A percentile compares a stretch with the other conserved stretches of the same genome.
Evolutionary conservation across 2,329 filamentous ascomycete species (phyloP).

Genomic region (Diaporthe amygdali): DNA sequence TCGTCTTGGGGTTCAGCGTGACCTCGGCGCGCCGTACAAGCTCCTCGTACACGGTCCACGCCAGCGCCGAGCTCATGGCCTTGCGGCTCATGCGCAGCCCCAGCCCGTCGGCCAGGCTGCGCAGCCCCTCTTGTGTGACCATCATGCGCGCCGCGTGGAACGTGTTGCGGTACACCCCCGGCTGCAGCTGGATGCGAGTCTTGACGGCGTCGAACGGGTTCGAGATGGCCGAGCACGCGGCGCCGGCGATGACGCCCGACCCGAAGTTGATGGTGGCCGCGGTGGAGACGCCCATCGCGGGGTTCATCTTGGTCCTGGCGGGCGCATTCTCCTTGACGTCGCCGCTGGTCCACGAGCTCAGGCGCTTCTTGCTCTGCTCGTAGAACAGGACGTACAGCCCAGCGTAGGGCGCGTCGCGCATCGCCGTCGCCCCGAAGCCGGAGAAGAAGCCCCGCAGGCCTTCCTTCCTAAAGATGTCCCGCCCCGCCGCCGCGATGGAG

Average conservation of each 20-base stretch:
- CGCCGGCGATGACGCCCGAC: conserved; percentile 81
- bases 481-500: conserved; percentile 73
- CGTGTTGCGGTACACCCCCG: conserved; percentile 82
- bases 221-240: conserved; percentile 83
- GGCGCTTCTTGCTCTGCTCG: conserved; percentile 76
- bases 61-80: conserved; percentile 89
- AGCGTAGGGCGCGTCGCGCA: conserved; percentile 95
- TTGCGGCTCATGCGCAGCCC: conserved; percentile 89
- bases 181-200: conserved; percentile 91
- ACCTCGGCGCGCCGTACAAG: conserved; percentile 73
- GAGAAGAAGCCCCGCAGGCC: conserved; percentile 88
- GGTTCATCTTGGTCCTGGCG: not conserved
- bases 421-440: conserved; percentile 91
- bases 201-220: conserved; percentile 98
- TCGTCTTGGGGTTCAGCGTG: conserved; percentile 34
- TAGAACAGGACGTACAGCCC: conserved; percentile 95
- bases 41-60: conserved; percentile 98
- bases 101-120: conserved; percentile 84
- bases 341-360: conserved; percentile 45
- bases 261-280: conserved; percentile 82
- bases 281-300: conserved; percentile 42
- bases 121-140: conserved; percentile 79
- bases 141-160: conserved; percentile 77
- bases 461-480: conserved; percentile 75
- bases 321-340: conserved; percentile 5